phyloP scores from a whole-genome alignment of 768 basidiomycete genomes.

The Suillus discolor region DNA sequence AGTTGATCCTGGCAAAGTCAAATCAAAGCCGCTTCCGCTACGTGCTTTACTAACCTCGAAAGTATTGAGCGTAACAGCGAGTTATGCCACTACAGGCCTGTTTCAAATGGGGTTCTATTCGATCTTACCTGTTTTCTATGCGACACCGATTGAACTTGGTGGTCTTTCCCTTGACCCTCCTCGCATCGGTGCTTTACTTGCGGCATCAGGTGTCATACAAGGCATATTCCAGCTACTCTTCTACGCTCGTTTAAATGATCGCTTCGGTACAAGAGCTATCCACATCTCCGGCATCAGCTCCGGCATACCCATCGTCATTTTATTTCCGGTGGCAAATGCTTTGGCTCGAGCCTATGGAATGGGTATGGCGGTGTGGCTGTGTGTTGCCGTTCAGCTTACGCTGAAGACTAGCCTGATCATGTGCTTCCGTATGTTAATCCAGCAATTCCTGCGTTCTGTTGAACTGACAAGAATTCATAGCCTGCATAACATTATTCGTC shows the following conservation, averaged over 20 bases:
- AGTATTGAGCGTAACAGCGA: constrained; percentile 58
- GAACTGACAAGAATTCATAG: background rate
- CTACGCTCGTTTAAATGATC: constrained; percentile 58
- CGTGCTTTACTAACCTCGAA: constrained; percentile 50
- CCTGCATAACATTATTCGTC: background rate
- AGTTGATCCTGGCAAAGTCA: background rate
- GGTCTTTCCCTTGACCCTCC: constrained; percentile 29
- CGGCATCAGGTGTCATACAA: constrained; percentile 23
- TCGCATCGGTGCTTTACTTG: constrained; percentile 31
- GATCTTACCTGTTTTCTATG: constrained; percentile 34
- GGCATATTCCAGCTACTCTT: constrained; percentile 60
- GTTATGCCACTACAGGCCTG: constrained; percentile 63
- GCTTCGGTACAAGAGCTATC: constrained; percentile 50
- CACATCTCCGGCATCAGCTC: constrained; percentile 27
- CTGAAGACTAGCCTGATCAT: constrained; percentile 26
- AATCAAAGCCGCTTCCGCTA: constrained; percentile 42
- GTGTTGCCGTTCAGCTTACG: constrained; percentile 26
- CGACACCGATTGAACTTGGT: constrained; percentile 32
- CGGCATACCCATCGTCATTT: constrained; percentile 30
- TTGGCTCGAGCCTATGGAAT: constrained; percentile 26
- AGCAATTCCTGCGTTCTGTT: background rate
- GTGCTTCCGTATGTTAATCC: constrained; percentile 33
- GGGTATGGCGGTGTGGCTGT: constrained; percentile 27
- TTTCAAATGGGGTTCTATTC: constrained; percentile 66
- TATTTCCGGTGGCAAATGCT: constrained; percentile 34